Evolutionary conservation across 139 green algal genomes (phyloP), one percentile per base, ranked within the genome.

Genomic region (Astrephomene gubernaculifera): DNA sequence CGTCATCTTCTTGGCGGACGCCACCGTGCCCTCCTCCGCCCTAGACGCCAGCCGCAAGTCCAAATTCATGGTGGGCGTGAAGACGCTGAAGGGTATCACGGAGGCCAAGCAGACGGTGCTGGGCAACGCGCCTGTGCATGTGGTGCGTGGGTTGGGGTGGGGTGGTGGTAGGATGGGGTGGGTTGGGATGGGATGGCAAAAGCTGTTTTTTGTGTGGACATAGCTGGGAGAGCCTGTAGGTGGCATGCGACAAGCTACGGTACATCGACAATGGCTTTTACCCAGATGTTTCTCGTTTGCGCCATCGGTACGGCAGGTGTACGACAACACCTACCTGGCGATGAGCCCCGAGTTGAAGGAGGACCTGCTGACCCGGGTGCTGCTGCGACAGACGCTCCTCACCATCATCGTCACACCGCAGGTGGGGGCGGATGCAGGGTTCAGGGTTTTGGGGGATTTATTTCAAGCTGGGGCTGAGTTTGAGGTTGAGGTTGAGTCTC

Each of bases 101-200:
- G 27, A 61, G 4, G 39, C 31, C 6, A 6, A 10, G 29, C 57
- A 71, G 57, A 36, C 57, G 5, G 29, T 17, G 14, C 57, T 29
- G 29, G 75, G 75, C 38, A 71, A 71, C 57, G 75, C 75, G 54
- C 75, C 57, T 17, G 57, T 71, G 57, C 75, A 82, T 29, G 57
- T 71, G 57, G 75, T 82, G 36, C 29, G 75, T 60, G 6, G 29
- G 39, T 39, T 10, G 63, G 39, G 57, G 19, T 21, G 43, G 1
- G 29, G 70, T 1, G 5, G 68, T 24, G 68, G 22, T 24, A 19
- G 63, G 29, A n/a, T 70, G 9, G 63, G 12, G 63, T 21, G n/a
- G 63, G n/a, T 70, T 39, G 63, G n/a, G 6, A 24, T 5, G 63
- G 63, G 7, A 41, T 29, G 63, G 24, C 63, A 6, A 4, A n/a